A percentile compares a stretch with the other conserved stretches of the same genome.
Conservation (phyloP, 164 flowering plant species). For the Umbilicus rupestris region DNA sequence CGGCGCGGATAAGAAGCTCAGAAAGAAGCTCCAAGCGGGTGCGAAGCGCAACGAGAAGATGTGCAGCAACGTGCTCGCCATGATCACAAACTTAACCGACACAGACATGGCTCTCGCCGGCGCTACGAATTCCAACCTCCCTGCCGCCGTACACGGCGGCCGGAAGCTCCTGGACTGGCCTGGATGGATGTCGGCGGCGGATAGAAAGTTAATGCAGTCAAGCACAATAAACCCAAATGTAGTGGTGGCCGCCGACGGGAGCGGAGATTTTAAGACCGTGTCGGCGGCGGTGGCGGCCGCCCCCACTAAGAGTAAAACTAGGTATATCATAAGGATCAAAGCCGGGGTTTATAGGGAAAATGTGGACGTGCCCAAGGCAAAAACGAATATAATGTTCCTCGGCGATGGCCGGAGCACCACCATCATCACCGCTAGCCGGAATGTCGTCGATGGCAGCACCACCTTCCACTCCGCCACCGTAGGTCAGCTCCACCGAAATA, state of each 20-base stretch:
- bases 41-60: constrained; percentile 33
- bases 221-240: constrained; percentile 41
- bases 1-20: constrained; percentile 37
- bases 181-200: constrained; percentile 66
- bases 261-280: constrained; percentile 62
- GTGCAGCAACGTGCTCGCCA: constrained; percentile 79
- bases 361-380: constrained; percentile 70
- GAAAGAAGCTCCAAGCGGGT: constrained; percentile 26
- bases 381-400: constrained; percentile 68
- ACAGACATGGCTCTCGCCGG: constrained; percentile 27
- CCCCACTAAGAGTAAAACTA: constrained; percentile 47
- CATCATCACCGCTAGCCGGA: constrained; percentile 58
- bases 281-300: constrained; percentile 78
- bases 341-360: constrained; percentile 28
- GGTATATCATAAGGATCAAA: constrained; percentile 67
- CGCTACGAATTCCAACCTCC: not conserved
- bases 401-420: constrained; percentile 80
- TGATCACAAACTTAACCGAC: constrained; percentile 75
- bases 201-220: constrained; percentile 55
- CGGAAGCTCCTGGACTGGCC: constrained; percentile 39
- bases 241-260: constrained; percentile 88
- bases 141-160: not conserved
- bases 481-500: no score
- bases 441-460: constrained; percentile 32
- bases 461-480: constrained; percentile 91